These are phyloP conservation scores for Umbelopsis ramanniana DNA, from an alignment of 192 early-diverging fungal species.

Conservation along the genomic window DNA sequence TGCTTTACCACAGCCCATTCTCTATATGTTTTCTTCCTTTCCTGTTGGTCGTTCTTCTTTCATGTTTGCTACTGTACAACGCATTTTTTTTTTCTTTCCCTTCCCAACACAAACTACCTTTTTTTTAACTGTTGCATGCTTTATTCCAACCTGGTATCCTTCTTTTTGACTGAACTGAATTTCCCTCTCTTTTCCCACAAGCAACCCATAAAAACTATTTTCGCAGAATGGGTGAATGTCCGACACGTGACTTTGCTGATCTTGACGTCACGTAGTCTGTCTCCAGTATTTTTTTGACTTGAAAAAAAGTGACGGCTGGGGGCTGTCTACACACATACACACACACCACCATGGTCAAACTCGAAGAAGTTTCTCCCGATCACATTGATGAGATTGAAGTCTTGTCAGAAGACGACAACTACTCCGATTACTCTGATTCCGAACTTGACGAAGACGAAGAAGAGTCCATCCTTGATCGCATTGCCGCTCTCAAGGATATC, in stretches of 20 bases:
- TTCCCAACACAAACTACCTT: no score
- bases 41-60: neutral
- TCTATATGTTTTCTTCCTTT: neutral
- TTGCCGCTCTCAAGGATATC: slow-evolving; percentile 86
- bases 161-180: neutral
- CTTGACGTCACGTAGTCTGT: neutral
- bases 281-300: slow-evolving; percentile 9
- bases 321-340: neutral
- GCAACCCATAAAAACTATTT: no score
- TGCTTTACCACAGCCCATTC: neutral
- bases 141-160: slow-evolving; percentile 10
- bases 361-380: slow-evolving; percentile 53
- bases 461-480: slow-evolving; percentile 82
- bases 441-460: slow-evolving; percentile 75
- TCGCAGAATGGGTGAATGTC: no score
- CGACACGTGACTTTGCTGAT: neutral
- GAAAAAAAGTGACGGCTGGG: neutral
- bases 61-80: slow-evolving; percentile 14
- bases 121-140: neutral
- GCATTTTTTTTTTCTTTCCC: neutral
- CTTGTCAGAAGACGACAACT: slow-evolving; percentile 54
- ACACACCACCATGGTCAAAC: slow-evolving; percentile 48
- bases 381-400: slow-evolving; percentile 51
- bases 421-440: slow-evolving; percentile 62
- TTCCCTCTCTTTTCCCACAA: no score